Evolutionary conservation across 2,329 filamentous ascomycete species (phyloP).

Genomic region (Furcasterigmium furcatum): DNA sequence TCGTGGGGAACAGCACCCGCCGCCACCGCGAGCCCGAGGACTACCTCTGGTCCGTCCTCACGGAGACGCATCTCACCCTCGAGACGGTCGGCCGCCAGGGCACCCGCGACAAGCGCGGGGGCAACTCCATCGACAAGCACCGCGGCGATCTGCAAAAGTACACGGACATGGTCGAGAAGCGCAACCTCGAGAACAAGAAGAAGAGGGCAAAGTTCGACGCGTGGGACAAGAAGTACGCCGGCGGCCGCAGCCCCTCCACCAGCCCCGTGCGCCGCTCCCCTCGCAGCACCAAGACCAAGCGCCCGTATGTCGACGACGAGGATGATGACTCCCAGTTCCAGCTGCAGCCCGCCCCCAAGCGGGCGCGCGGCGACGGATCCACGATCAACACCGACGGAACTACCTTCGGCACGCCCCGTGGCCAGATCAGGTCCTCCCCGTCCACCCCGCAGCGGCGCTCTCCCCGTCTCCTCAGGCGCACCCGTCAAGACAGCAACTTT

Average conservation of each 20-base stretch:
- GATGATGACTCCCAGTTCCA: too few relatives aligned
- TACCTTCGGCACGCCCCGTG: too few relatives aligned
- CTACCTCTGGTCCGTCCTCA: slow-evolving; percentile 24
- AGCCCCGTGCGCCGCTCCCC: too few relatives aligned
- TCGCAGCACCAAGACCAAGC: background rate
- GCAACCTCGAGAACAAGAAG: slow-evolving; percentile 2
- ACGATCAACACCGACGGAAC: too few relatives aligned
- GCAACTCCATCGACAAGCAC: slow-evolving; percentile 20
- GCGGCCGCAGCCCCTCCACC: background rate
- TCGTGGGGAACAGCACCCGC: too few relatives aligned
- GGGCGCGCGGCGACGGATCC: too few relatives aligned
- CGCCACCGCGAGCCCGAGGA: slow-evolving; percentile 12
- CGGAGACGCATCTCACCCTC: slow-evolving; percentile 15
- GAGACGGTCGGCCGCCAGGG: slow-evolving; percentile 8
- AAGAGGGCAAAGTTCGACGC: slow-evolving; percentile 9
- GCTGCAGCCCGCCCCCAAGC: too few relatives aligned
- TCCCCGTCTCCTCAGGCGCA: too few relatives aligned
- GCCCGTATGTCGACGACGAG: slow-evolving; percentile 1
- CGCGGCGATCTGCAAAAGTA: slow-evolving; percentile 20
- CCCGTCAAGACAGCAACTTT: too few relatives aligned
- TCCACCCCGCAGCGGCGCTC: too few relatives aligned
- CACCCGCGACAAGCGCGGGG: slow-evolving; percentile 10
- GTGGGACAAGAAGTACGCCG: slow-evolving; percentile 8
- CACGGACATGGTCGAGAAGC: background rate
- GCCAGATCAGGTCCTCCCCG: too few relatives aligned